Conservation (phyloP, 2,329 filamentous ascomycete species). For the Pseudogymnoascus sp. region DNA sequence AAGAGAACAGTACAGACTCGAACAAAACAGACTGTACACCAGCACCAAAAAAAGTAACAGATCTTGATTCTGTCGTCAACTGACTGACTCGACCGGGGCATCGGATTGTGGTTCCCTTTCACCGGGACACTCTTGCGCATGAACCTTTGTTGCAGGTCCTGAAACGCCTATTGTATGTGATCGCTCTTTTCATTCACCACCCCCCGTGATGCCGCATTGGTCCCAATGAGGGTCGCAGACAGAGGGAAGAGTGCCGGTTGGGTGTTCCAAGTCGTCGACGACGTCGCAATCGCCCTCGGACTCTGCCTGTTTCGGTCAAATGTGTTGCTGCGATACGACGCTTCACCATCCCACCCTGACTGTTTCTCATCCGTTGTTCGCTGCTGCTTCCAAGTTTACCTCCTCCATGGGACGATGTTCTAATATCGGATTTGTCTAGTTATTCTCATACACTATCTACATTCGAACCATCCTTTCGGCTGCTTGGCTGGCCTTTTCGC, state of each 20-base stretch:
- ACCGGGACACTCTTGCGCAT: background rate
- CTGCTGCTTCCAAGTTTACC: background rate
- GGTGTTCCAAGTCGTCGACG: background rate
- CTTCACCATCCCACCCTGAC: background rate
- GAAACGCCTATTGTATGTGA: background rate
- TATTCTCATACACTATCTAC: background rate
- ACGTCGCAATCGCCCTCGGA: background rate
- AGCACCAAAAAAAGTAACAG: background rate
- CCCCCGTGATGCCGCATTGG: background rate
- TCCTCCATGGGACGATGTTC: background rate
- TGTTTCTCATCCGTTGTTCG: background rate
- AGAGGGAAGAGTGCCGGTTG: background rate
- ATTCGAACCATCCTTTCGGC: background rate
- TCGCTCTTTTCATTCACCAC: background rate
- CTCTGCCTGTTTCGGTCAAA: background rate
- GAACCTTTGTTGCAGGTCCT: background rate
- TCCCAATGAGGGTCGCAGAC: too few species aligned
- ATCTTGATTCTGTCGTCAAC: background rate
- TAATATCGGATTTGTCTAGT: background rate
- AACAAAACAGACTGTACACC: background rate
- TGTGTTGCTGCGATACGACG: background rate
- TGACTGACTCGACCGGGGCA: background rate
- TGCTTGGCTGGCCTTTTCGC: background rate
- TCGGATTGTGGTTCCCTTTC: background rate
- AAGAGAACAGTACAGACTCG: background rate